Evolutionary conservation across 2,329 filamentous ascomycete genomes (phyloP).

Genomic region (Alternaria incomplexa): DNA sequence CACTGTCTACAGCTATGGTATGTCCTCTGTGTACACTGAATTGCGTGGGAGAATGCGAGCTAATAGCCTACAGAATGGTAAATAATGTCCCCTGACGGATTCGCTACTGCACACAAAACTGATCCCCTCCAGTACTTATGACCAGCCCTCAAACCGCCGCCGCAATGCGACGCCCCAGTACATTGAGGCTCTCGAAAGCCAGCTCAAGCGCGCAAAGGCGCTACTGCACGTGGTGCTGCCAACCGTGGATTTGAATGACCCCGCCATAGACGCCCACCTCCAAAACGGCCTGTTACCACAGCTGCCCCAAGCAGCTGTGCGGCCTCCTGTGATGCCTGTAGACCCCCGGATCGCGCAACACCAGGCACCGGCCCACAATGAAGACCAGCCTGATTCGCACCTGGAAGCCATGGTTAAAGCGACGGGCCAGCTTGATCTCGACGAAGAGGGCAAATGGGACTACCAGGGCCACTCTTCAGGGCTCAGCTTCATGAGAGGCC

Average conservation of each 20-base stretch:
- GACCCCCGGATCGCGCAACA: conserved; percentile 29
- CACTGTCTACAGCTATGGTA: conserved; percentile 97
- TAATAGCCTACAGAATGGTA: conserved; percentile 67
- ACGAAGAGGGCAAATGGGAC: conserved; percentile 91
- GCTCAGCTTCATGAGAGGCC: conserved; percentile 81
- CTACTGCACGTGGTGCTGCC: conserved; percentile 81
- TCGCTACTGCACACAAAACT: neutral
- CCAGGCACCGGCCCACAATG: conserved; percentile 25
- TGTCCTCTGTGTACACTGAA: conserved; percentile 10
- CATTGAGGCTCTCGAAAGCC: conserved; percentile 84
- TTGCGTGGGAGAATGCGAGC: conserved; percentile 10
- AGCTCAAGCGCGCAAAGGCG: conserved; percentile 81
- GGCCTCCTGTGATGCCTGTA: conserved; percentile 28
- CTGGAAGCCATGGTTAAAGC: conserved; percentile 95
- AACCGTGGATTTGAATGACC: conserved; percentile 83
- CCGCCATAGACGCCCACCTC: conserved; percentile 77
- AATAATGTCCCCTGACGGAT: neutral
- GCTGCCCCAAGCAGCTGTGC: conserved; percentile 32
- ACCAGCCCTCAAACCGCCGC: conserved; percentile 89
- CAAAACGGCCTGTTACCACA: conserved; percentile 67
- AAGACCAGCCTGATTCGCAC: conserved; percentile 63
- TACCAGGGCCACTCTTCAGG: conserved; percentile 95
- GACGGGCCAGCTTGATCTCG: conserved; percentile 87
- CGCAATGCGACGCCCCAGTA: conserved; percentile 92
- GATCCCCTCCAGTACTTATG: conserved; percentile 67